These are phyloP conservation scores for Chaetomidium leptoderma DNA, from an alignment of 495 filamentous ascomycete genomes.

Conservation along the genomic window DNA sequence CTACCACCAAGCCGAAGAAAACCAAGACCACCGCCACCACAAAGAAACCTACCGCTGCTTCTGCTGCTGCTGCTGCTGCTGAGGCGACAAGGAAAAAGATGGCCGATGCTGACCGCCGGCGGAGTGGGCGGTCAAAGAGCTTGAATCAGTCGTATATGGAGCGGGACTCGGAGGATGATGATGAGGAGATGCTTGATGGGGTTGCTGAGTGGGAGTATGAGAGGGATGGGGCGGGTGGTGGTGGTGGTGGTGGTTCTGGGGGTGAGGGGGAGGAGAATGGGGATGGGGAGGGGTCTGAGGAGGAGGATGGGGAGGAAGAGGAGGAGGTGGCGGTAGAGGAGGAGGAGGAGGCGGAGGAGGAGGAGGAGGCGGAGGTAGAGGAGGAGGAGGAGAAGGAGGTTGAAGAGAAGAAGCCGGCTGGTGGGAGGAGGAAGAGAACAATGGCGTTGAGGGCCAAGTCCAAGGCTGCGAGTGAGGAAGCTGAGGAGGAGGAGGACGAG, in stretches of 20 bases:
- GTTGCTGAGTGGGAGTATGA: conserved; percentile 54
- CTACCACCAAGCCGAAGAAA: conserved; percentile 22
- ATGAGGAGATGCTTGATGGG: conserved; percentile 55
- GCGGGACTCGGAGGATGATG: conserved; percentile 50
- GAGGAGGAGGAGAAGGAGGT: background rate
- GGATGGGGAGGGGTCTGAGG: conserved; percentile 13
- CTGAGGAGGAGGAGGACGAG: background rate
- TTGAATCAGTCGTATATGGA: conserved; percentile 44
- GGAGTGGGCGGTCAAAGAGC: conserved; percentile 46
- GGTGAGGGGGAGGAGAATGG: background rate
- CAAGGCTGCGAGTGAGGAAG: conserved; percentile 3
- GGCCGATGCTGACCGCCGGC: conserved; percentile 41
- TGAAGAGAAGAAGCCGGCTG: background rate
- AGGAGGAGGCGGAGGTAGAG: background rate
- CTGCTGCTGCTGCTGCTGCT: too few relatives aligned
- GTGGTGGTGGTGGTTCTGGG: background rate
- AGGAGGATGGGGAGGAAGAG: conserved; percentile 10
- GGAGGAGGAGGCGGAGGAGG: background rate
- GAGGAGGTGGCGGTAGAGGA: conserved; percentile 13
- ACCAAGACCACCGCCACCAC: conserved; percentile 6
- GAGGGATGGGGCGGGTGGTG: background rate
- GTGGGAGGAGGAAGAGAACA: conserved; percentile 10
- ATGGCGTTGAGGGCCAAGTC: conserved; percentile 12
- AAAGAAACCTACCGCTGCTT: conserved; percentile 18
- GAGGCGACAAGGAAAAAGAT: too few relatives aligned